Conservation (phyloP, 208 protist genomes). For the Novymonas esmeraldas region DNA sequence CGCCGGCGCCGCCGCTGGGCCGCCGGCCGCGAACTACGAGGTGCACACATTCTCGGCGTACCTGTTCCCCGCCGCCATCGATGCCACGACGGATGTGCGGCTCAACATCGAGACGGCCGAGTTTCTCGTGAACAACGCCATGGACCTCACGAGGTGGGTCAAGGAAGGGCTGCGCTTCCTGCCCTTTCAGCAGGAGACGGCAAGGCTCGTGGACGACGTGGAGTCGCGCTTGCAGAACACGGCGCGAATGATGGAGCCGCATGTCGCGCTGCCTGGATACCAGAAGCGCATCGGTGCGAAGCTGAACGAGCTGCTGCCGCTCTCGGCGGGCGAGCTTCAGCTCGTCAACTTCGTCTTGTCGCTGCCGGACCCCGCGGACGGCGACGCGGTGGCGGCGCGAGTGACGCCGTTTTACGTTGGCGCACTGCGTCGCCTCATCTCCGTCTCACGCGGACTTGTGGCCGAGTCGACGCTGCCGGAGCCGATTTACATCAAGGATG, state of each 20-base stretch:
- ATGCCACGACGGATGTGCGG: constrained; percentile 22
- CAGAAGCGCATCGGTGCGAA: constrained; percentile 6
- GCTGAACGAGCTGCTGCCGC: constrained; percentile 21
- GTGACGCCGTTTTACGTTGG: constrained; percentile 10
- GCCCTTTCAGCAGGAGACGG: constrained; percentile 28
- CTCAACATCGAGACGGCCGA: constrained; percentile 51
- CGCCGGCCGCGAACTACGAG: constrained; percentile 12
- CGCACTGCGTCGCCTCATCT: constrained; percentile 3
- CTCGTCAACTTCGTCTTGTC: constrained; percentile 30
- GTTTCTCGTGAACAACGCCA: constrained; percentile 67
- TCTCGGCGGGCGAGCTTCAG: constrained; percentile 20
- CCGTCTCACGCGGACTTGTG: constrained; percentile 14
- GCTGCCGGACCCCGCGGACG: background rate
- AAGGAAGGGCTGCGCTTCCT: constrained; percentile 50
- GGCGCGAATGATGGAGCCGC: constrained; percentile 5
- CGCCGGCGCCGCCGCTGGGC: background rate
- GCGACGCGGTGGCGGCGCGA: background rate
- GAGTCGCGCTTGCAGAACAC: background rate
- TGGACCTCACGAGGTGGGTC: constrained; percentile 71
- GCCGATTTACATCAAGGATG: constrained; percentile 4
- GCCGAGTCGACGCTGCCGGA: constrained; percentile 15
- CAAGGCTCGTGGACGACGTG: constrained; percentile 12
- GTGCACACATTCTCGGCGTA: constrained; percentile 56
- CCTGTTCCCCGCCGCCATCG: constrained; percentile 43
- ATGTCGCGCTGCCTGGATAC: constrained; percentile 17